Evolutionary conservation across 2,329 filamentous ascomycete genomes (phyloP), one percentile per base, ranked within the genome.

Genomic region (Acephala macrosclerotiorum): DNA sequence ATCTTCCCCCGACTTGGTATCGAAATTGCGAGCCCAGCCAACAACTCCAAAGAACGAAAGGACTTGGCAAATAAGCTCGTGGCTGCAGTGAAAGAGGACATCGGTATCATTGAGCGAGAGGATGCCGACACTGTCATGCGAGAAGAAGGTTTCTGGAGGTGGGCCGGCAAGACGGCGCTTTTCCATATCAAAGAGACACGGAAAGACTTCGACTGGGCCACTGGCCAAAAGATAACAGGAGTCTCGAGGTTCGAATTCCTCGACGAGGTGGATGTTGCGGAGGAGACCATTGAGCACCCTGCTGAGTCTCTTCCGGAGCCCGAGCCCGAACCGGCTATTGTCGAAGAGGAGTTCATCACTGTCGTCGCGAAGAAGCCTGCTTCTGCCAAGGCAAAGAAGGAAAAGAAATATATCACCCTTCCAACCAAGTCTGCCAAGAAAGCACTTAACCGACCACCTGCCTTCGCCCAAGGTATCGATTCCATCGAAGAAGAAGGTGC

Each of bases 71-170:
- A 25, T 0, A 76, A 73, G 55, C 67, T 77, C 0, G 64, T 74
- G 14, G 53, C 56, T 22, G 72, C 70, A 2, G 63, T 76, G 40
- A 70, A 70, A 25, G 71, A 74, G 2, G 75, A 77, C 36, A 49
- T 77, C 1, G 67, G 68, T 4, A 68, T 75, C 29, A 67, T 75
- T 7, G 45, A 60, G 1, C 64, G 67, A 29, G 75, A 77, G 60
- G 68, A 74, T 11, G 59, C 33, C 3, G 75, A 77, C 35, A 61
- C 68, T 1, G 60, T 57, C 1, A 66, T 73, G 29, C 70, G 75
- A 60, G 70, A 74, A 38, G 70, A 70, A 36, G 75, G 74, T 2
- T 77, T 77, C 58, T 75, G 72, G 71, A 68, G 74, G 58, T 77
- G 73, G 72, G 75, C 75, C 25, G 75, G 73, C 8, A 72, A 68